A percentile compares a stretch with the other conserved stretches of the same genome.
phyloP scores from a whole-genome alignment of 2,329 filamentous ascomycete species.

The Verticillium klebahnii region DNA sequence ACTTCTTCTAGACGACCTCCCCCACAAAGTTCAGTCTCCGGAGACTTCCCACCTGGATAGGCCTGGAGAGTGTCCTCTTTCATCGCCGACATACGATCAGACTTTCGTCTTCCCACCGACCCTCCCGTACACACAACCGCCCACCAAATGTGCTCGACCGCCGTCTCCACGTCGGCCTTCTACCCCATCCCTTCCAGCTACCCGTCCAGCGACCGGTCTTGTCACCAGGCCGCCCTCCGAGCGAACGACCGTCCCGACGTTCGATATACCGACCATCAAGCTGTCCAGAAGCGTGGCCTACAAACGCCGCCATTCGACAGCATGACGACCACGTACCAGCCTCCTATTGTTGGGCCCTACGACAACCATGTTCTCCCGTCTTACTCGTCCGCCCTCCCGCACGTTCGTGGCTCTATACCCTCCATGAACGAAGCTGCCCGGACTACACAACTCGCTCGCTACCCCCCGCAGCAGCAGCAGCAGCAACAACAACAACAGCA shows the following conservation, averaged over 20 bases:
- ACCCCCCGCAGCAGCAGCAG: slow-evolving; percentile 17
- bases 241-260: slow-evolving; percentile 6
- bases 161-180: slow-evolving; percentile 9
- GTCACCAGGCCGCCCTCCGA: neutral
- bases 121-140: neutral
- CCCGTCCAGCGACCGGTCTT: slow-evolving; percentile 8
- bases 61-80: neutral
- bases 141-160: slow-evolving; percentile 19
- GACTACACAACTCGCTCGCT: slow-evolving; percentile 25
- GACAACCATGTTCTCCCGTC: slow-evolving; percentile 38
- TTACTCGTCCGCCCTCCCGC: slow-evolving; percentile 29
- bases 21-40: neutral
- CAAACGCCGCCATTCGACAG: slow-evolving; percentile 47
- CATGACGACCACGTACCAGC: slow-evolving; percentile 50
- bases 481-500: slow-evolving; percentile 10
- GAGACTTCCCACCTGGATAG: neutral
- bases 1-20: neutral
- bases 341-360: slow-evolving; percentile 39
- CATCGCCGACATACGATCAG: neutral
- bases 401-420: slow-evolving; percentile 25
- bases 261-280: slow-evolving; percentile 14
- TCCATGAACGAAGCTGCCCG: slow-evolving; percentile 26
- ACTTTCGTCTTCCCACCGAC: neutral
- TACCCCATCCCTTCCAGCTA: slow-evolving; percentile 12
- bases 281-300: slow-evolving; percentile 33